Base-by-base conservation (phyloP, 306 rosid genomes). In the Cyamopsis tetragonoloba region DNA sequence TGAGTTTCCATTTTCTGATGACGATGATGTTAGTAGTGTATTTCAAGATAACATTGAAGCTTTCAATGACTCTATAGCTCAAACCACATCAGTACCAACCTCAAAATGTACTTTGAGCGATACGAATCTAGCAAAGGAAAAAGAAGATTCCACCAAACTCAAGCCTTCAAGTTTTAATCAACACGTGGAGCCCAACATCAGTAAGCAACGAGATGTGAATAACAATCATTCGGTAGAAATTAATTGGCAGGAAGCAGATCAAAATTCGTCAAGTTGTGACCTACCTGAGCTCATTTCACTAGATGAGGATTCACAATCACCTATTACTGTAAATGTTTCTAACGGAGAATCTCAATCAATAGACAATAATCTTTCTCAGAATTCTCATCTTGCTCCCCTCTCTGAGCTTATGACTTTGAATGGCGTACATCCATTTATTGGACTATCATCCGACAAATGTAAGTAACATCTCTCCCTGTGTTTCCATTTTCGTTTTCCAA, bases 1-100 rank as follows among this genome's bases (percentile, higher is more conserved):
- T 5, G 95, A 92, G 54, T 42, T 81, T 44, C 76, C 69, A 35
- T 74, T 77, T 77, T 85, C 87, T 46, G 89, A 85, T 54, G 88
- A 89, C 2, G 88, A 80, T 31, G 72, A 75, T 58, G 76, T n/a
- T 48, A 49, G 61, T 41, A 47, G 77, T 77, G 30, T 66, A 64
- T 69, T 62, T 68, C 58, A 28, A 58, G 82, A 59, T 57, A 68
- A 60, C 23, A 14, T 6, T 62, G 81, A 82, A 70, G 50, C 66
- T 49, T 24, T 28, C 60, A 80, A 78, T 61, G 66, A 60, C 43
- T 75, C 12, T 27, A 3, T 30, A 7, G 43, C 42, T 67, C 86
- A 31, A 72, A 31, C 46, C 62, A 61, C 68, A 34, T 57, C 83
- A 43, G 27, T 10, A 47, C 22, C 73, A 69, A 69, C 75, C 13